These are phyloP conservation scores for Aureobasidium sp. DNA, from an alignment of 2,329 filamentous ascomycete genomes.

Conservation along the genomic window DNA sequence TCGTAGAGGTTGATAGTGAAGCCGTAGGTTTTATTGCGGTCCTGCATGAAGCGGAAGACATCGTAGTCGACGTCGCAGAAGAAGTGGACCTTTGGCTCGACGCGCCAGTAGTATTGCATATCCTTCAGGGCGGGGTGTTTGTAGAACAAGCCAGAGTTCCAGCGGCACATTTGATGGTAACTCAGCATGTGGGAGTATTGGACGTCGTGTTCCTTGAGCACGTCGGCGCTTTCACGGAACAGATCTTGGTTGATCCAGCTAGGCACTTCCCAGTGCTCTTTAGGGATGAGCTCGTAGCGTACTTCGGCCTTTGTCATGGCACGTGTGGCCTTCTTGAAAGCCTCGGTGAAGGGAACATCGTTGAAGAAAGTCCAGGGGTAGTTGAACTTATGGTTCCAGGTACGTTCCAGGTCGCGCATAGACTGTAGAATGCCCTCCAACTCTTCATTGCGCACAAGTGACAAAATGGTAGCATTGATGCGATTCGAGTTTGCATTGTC, in stretches of 20 bases:
- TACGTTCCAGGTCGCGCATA: conserved; percentile 85
- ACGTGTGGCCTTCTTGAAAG: conserved; percentile 78
- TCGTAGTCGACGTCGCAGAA: conserved; percentile 99
- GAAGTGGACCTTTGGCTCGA: conserved; percentile 97
- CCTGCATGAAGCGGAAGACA: conserved; percentile 95
- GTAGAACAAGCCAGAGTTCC: conserved; percentile 98
- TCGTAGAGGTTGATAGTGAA: conserved; percentile 99
- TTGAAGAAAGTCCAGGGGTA: conserved; percentile 99
- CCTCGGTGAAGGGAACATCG: conserved; percentile 83
- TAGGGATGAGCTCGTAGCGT: conserved; percentile 80
- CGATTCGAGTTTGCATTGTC: conserved; percentile 68
- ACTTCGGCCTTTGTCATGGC: conserved; percentile 83
- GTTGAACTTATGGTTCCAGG: conserved; percentile 98
- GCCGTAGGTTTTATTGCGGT: conserved; percentile 87
- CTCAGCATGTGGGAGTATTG: conserved; percentile 85
- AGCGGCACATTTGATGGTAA: conserved; percentile 98
- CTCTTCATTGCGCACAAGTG: conserved; percentile 88
- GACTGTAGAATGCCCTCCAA: conserved; percentile 73
- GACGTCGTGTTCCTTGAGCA: conserved; percentile 74
- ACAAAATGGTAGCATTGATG: conserved; percentile 87
- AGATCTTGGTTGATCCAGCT: conserved; percentile 87
- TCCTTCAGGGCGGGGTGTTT: conserved; percentile 81
- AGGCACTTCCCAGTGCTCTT: conserved; percentile 88
- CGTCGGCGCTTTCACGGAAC: conserved; percentile 73
- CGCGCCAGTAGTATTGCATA: conserved; percentile 92